Conservation (phyloP, 179 eudicot genomes). For the Silene vulgaris region DNA sequence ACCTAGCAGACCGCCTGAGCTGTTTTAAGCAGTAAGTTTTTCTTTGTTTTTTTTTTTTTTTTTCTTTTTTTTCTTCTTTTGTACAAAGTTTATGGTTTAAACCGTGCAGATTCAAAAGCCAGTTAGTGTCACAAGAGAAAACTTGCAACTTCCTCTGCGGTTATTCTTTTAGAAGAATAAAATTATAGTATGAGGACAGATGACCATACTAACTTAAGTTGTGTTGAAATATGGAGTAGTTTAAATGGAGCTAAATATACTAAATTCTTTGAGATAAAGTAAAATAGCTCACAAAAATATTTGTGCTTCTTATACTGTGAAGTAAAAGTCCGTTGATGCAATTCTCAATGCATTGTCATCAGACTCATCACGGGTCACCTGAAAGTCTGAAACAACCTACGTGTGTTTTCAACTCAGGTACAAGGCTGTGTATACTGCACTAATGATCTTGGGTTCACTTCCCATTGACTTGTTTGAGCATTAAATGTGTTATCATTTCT, state of each 20-base stretch:
- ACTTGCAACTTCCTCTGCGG: neutral
- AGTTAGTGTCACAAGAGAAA: neutral
- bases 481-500: neutral
- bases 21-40: slow-evolving; percentile 53
- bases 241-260: neutral
- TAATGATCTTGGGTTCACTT: slow-evolving; percentile 2
- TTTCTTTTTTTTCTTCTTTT: no score
- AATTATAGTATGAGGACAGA: neutral
- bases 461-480: neutral
- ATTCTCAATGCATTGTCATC: neutral
- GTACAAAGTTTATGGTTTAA: neutral
- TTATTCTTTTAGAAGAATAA: no score
- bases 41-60: neutral
- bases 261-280: neutral
- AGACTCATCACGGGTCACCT: neutral
- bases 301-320: no score
- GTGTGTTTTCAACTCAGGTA: neutral
- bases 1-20: slow-evolving; percentile 48
- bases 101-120: neutral
- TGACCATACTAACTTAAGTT: neutral
- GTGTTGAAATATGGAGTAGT: neutral
- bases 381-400: neutral
- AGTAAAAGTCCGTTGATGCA: neutral
- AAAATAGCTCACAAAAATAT: neutral
- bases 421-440: neutral